These are phyloP conservation scores for Fusarium zealandicum DNA, from an alignment of 2,329 filamentous ascomycete genomes.

Conservation along the genomic window DNA sequence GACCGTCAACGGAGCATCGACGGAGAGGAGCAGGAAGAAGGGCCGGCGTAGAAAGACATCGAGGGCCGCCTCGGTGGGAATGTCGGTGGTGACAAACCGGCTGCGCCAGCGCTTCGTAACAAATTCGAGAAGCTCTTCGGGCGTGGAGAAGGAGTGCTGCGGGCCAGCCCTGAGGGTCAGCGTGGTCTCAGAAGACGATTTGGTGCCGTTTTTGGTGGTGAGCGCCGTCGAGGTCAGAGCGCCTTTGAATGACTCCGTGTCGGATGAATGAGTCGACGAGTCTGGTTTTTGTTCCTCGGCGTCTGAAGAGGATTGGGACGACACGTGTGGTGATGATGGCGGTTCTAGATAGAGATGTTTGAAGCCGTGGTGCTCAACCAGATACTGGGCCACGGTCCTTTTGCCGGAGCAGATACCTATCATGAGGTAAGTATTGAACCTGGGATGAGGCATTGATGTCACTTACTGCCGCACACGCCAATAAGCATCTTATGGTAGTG, in stretches of 20 bases:
- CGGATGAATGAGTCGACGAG: constrained; percentile 12
- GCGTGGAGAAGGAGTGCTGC: constrained; percentile 61
- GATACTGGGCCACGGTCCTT: constrained; percentile 85
- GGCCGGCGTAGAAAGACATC: constrained; percentile 81
- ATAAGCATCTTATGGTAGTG: constrained; percentile 67
- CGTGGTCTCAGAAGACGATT: constrained; percentile 38
- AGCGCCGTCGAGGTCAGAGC: constrained; percentile 40
- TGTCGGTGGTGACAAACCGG: constrained; percentile 85
- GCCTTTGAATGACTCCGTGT: constrained; percentile 33
- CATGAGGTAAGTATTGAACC: constrained; percentile 17
- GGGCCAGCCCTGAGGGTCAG: constrained; percentile 37
- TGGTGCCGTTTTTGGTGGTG: constrained; percentile 38
- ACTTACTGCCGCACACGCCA: constrained; percentile 75
- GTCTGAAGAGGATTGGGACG: constrained; percentile 13
- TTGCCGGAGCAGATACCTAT: constrained; percentile 93
- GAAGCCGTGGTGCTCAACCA: constrained; percentile 85
- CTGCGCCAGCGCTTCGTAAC: constrained; percentile 85
- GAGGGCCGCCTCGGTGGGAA: constrained; percentile 75
- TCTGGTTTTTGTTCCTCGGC: constrained; percentile 13
- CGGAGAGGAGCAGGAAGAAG: constrained; percentile 90
- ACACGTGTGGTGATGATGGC: constrained; percentile 6
- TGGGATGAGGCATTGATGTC: not conserved
- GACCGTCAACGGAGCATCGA: constrained; percentile 86
- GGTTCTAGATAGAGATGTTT: constrained; percentile 68
- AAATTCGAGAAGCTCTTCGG: constrained; percentile 78